phyloP scores from a whole-genome alignment of 805 yeast genomes.

The Kuraishia capsulata region DNA sequence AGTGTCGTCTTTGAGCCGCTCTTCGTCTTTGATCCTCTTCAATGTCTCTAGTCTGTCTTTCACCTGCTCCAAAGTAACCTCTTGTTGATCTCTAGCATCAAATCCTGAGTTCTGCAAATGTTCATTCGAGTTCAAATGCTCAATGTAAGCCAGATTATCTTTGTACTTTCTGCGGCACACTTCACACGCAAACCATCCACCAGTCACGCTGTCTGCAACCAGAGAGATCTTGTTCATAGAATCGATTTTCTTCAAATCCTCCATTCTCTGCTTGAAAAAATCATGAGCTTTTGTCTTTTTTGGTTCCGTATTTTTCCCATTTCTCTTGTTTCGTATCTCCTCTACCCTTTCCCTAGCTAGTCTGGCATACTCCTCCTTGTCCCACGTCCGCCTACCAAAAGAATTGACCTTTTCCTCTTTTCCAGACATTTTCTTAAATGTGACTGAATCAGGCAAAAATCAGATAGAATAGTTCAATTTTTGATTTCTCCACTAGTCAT shows the following conservation, averaged over 20 bases:
- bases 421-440: too few relatives aligned
- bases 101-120: slow-evolving; percentile 41
- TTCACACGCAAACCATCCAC: slow-evolving; percentile 82
- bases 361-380: slow-evolving; percentile 52
- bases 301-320: slow-evolving; percentile 8
- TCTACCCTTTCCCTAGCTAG: slow-evolving; percentile 27
- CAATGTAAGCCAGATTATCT: slow-evolving; percentile 73
- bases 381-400: slow-evolving; percentile 65
- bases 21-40: slow-evolving; percentile 19
- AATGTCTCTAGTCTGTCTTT: slow-evolving; percentile 26
- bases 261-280: slow-evolving; percentile 13
- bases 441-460: too few relatives aligned
- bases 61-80: slow-evolving; percentile 41
- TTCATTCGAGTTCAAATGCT: slow-evolving; percentile 72
- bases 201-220: slow-evolving; percentile 17
- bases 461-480: too few relatives aligned
- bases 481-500: too few relatives aligned
- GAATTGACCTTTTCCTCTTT: not conserved
- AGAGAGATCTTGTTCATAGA: slow-evolving; percentile 13
- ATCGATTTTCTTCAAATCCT: slow-evolving; percentile 15
- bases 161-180: slow-evolving; percentile 72
- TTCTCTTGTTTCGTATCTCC: slow-evolving; percentile 7
- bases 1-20: slow-evolving; percentile 5
- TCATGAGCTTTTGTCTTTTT: slow-evolving; percentile 9
- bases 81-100: slow-evolving; percentile 9